Percentiles rank a stretch among this genome's conserved stretches.
Evolutionary conservation across 2,329 filamentous ascomycete genomes (phyloP).

Genomic region (Exophiala phaeomuriformis): DNA sequence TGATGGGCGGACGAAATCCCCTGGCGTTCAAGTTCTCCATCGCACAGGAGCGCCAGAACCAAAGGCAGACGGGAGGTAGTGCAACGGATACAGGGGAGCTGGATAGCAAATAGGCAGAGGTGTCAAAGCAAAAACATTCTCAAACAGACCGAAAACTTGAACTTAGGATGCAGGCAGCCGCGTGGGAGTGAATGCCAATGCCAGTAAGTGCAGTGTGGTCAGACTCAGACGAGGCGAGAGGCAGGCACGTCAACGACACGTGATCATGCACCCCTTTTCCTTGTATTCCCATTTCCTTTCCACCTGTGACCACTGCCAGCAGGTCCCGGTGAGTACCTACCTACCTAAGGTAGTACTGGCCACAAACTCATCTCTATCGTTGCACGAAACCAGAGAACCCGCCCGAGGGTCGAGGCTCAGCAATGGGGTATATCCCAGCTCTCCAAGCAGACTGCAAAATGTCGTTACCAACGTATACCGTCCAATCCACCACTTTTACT

Average conservation of each 20-base stretch:
- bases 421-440: background rate
- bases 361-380: too few species aligned
- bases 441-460: background rate
- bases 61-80: background rate
- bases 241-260: slow-evolving; percentile 7
- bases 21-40: slow-evolving; percentile 9
- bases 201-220: too few species aligned
- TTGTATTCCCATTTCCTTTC: background rate
- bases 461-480: background rate
- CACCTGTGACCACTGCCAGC: too few species aligned
- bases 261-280: slow-evolving; percentile 2
- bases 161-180: slow-evolving; percentile 5
- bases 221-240: background rate
- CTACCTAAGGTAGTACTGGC: too few species aligned
- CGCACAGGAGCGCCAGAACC: background rate
- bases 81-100: slow-evolving; percentile 1
- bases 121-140: slow-evolving; percentile 2
- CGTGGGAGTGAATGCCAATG: slow-evolving; percentile 1
- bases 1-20: slow-evolving; percentile 1
- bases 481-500: background rate
- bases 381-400: too few species aligned
- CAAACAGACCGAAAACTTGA: slow-evolving; percentile 9
- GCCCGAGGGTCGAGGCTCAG: too few species aligned
- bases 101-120: slow-evolving; percentile 2
- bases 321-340: too few species aligned